A percentile compares a stretch with the other conserved stretches of the same genome.
Evolutionary conservation across 305 asterid genomes (phyloP).

Genomic region (Fraxinus platypoda): DNA sequence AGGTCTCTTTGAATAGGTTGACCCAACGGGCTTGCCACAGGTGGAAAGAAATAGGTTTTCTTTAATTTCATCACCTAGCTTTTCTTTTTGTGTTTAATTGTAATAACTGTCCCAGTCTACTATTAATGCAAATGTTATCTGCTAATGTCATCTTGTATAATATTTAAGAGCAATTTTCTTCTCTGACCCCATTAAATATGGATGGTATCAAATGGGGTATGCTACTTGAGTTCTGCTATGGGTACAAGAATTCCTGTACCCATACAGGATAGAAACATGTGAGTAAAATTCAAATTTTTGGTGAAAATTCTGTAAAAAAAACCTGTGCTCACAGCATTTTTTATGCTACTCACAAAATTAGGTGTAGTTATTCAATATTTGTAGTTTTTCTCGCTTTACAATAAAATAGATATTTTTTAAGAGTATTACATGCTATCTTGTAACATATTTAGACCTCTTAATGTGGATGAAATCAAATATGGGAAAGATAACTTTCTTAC

Average conservation of each 20-base stretch:
- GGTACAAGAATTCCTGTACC: too few species aligned
- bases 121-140: conserved; percentile 30
- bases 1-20: neutral
- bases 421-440: neutral
- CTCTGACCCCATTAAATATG: conserved; percentile 6
- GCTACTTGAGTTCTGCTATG: too few species aligned
- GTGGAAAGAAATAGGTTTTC: neutral
- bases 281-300: too few species aligned
- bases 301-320: too few species aligned
- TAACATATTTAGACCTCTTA: neutral
- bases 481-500: too few species aligned
- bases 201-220: conserved; percentile 13
- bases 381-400: too few species aligned
- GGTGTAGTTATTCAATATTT: too few species aligned
- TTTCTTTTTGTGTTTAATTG: conserved; percentile 30
- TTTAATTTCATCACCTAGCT: conserved; percentile 29
- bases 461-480: neutral
- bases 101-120: conserved; percentile 20
- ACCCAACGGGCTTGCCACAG: conserved; percentile 4
- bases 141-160: conserved; percentile 26
- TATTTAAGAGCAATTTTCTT: conserved; percentile 13
- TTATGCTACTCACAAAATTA: too few species aligned
- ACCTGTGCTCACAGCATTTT: too few species aligned
- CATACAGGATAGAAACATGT: too few species aligned
- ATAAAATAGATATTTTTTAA: too few species aligned